These are phyloP conservation scores for Erigeron philadelphicus DNA, from an alignment of 140 eudicot species.

Conservation along the genomic window DNA sequence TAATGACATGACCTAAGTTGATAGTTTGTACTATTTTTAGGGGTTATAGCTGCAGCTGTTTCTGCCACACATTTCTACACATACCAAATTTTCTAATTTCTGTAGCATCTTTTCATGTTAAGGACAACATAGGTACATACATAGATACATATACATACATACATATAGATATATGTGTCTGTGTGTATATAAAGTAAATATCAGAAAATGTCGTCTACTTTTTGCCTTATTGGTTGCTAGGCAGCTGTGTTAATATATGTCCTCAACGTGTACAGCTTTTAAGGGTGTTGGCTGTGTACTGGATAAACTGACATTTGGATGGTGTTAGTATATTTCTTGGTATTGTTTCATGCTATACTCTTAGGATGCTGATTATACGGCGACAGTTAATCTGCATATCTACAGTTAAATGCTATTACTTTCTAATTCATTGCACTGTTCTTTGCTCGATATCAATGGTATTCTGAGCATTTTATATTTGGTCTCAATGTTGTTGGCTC, in stretches of 20 bases:
- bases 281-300: not conserved
- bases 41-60: conserved; percentile 10
- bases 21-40: not conserved
- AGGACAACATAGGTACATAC: not conserved
- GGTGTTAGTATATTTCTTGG: not conserved
- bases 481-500: conserved; percentile 7
- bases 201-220: not conserved
- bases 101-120: not conserved
- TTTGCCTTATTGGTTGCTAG: not conserved
- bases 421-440: not conserved
- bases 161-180: too few species aligned
- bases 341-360: conserved; percentile 4
- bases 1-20: conserved; percentile 11
- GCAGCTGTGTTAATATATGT: conserved; percentile 5
- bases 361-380: conserved; percentile 3
- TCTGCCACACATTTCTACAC: conserved; percentile 4
- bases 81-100: not conserved
- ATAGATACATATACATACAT: not conserved
- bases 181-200: too few species aligned
- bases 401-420: not conserved
- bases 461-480: not conserved
- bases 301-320: conserved; percentile 3
- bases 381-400: conserved; percentile 19
- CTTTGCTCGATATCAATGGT: conserved; percentile 10
- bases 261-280: not conserved